These are phyloP conservation scores for Ogataea naganishii DNA, from an alignment of 805 yeast genomes.

Conservation along the genomic window DNA sequence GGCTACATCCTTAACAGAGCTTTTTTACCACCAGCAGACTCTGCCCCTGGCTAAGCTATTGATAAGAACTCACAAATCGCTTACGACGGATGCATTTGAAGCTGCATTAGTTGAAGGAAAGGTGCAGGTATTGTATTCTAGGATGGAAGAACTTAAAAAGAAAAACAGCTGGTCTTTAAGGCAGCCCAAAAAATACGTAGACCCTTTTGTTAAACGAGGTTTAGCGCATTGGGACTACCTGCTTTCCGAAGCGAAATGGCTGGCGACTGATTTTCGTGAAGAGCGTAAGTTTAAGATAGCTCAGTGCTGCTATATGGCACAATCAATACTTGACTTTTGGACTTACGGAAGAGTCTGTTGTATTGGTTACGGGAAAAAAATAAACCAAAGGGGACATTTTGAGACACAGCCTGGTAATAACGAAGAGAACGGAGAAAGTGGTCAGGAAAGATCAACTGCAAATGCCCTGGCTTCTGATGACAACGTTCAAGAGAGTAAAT, in stretches of 20 bases:
- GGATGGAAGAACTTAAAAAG: conserved; percentile 87
- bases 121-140: conserved; percentile 77
- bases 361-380: conserved; percentile 42
- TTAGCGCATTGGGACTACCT: conserved; percentile 65
- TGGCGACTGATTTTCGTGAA: conserved; percentile 71
- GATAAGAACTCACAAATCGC: conserved; percentile 78
- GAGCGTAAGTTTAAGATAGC: conserved; percentile 61
- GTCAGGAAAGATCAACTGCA: not conserved
- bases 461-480: too few species aligned
- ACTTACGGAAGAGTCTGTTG: conserved; percentile 62
- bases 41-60: conserved; percentile 74
- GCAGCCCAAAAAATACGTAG: conserved; percentile 66
- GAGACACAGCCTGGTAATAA: conserved; percentile 1
- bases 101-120: conserved; percentile 84
- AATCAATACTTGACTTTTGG: conserved; percentile 75
- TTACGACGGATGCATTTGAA: conserved; percentile 80
- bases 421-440: not conserved
- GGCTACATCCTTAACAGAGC: conserved; percentile 68
- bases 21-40: conserved; percentile 82
- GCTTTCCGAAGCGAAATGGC: conserved; percentile 75
- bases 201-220: conserved; percentile 45
- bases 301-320: conserved; percentile 60
- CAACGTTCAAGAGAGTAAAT: too few species aligned
- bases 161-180: conserved; percentile 86
- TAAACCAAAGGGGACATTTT: conserved; percentile 17